Base-by-base conservation (phyloP, 2,329 filamentous ascomycete species). In the Simplicillium aogashimaense region DNA sequence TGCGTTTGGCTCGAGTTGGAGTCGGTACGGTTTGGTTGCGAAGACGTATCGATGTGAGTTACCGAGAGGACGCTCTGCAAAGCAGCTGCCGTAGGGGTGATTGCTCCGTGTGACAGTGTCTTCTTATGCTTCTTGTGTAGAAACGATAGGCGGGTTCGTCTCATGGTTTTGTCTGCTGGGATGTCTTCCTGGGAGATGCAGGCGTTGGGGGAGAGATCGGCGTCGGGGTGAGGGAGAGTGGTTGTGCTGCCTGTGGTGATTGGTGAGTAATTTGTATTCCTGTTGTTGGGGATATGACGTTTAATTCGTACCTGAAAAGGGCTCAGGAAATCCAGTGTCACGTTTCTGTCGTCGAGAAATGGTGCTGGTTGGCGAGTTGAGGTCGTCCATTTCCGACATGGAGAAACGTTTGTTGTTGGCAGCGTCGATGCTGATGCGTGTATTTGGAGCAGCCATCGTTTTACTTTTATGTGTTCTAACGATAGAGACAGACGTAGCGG, bases 141-240 rank as follows among this genome's bases (percentile, higher is more conserved):
- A 47, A 75, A 66, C 3, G 66, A 66, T 18, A 63, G 65, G 35
- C 64, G 64, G 32, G 67, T 63, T 35, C 69, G 63, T 29, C 60
- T 55, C 33, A 69, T 50, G 28, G 63, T 60, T 37, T 59, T 61
- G 17, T 58, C 55, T 1, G 67, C 57, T 39, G 67, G 62, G 35
- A 76, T 57, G 45, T 79, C 74, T 39, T 72, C 67, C 40, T 71
- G 66, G 31, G 67, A 68, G 43, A 82, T 74, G 50, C 62, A 69
- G 35, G 76, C 77, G 45, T 74, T 66, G 37, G 69, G 68, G 12
- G 68, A 71, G 7, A 74, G 64, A 48, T 78, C 68, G 43, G 78
- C 78, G 14, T 78, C 75, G 16, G 78, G 78, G 44, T 81, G 76
- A 15, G 72, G 74, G 13, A 76, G 62, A 3, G 76, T 78, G 12